Evolutionary conservation across 2,329 filamentous ascomycete genomes (phyloP), one percentile per base, ranked within the genome.

Genomic region (Acephala macrosclerotiorum): DNA sequence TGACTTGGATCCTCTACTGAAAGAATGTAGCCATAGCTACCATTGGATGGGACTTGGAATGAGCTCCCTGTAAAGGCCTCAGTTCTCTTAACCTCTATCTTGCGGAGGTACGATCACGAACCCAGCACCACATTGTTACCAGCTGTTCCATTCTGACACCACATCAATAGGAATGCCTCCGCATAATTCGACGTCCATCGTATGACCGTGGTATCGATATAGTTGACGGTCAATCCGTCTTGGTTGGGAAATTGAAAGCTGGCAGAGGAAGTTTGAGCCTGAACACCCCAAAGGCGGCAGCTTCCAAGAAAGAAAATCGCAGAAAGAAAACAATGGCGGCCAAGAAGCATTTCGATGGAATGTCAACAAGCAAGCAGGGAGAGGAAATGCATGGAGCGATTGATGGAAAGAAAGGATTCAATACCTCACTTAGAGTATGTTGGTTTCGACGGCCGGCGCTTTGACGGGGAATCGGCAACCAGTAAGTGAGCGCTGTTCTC

Each of bases 101-200:
- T 58, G 20, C 22, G 29, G 16, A 18, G 25, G 14, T 49, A 8
- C 18, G 14, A 16, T 25, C 33, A 59, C 61, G 26, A 33, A 67
- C 65, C 65, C 18, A 67, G 29, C 18, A 58, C 61, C n/a, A 61
- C 51, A 64, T 53, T 67, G 42, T 57, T 58, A 6, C 53, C 58
- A 18, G 40, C 53, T 26, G 65, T 67, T 36, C 65, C 61, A 64
- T 69, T 66, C 7, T 57, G 36, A 49, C 67, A 69, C 65, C 60
- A 68, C 67, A 69, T 67, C 58, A 61, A 58, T 42, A 69, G 58
- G 51, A 62, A 40, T 20, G 67, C 56, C 1, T 49, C 25, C 18
- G 60, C 9, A 66, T 58, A 49, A 26, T 40, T 63, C 9, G 68
- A 69, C 3, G 33, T 64, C 68, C 68, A 69, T 59, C 68, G 62